Evolutionary conservation across 73 alveolate species (phyloP).

Genomic region (Durusdinium trenchii): DNA sequence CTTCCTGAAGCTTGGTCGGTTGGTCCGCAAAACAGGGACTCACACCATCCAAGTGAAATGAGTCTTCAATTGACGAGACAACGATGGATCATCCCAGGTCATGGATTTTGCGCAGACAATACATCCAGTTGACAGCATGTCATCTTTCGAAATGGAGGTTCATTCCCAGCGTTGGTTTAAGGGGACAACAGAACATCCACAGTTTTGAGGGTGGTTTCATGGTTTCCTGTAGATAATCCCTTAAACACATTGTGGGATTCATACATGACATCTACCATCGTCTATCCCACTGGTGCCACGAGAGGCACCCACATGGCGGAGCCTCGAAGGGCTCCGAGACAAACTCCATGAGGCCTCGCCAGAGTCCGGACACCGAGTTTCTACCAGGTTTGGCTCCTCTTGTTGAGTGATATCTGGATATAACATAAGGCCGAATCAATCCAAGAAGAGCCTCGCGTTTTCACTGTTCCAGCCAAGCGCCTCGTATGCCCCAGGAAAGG

Average conservation of each 20-base stretch:
- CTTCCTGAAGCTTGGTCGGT: neutral
- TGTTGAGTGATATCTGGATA: neutral
- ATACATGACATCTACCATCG: too few species aligned
- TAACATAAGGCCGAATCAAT: neutral
- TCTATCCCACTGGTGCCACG: too few species aligned
- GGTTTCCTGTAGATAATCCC: neutral
- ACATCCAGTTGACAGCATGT: neutral
- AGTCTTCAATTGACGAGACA: neutral
- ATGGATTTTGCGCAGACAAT: neutral
- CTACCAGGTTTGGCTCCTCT: too few species aligned
- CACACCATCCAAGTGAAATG: neutral
- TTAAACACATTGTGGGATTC: neutral
- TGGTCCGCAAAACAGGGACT: neutral
- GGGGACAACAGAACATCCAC: neutral
- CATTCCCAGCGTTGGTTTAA: neutral
- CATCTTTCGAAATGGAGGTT: neutral
- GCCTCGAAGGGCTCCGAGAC: conserved; percentile 86
- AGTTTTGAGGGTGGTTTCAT: neutral
- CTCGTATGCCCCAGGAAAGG: neutral
- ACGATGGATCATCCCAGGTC: neutral
- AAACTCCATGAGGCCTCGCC: conserved; percentile 39
- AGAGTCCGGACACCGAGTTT: too few species aligned
- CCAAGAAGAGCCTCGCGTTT: too few species aligned
- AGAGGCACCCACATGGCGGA: too few species aligned
- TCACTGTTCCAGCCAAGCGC: neutral